Base-by-base conservation (phyloP, 495 filamentous ascomycete genomes). In the Trypethelium eluteriae region DNA sequence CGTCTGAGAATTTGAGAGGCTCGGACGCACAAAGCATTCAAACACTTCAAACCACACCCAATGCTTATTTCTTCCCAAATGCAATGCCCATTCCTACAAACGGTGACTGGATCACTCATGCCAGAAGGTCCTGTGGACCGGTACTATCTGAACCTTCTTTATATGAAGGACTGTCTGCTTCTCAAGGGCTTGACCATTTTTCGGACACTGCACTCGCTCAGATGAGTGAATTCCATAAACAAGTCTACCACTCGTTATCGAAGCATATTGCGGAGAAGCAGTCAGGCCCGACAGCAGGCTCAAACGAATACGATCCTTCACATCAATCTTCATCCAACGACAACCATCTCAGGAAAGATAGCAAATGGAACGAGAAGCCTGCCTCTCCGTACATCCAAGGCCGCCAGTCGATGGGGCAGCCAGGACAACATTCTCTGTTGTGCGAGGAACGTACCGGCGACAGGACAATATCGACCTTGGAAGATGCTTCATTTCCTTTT, bases 141-240 rank as follows among this genome's bases (percentile, higher is more conserved):
- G 49, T 16, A 2, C 9, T 0, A 46, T 46, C 41, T 16, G 16
- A 18, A 18, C 9, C n/a, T 12, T 53, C 49, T 16, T 5, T 16
- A 11, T 18, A 11, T 11, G 49, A 53, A 0, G 49, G 25, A 1
- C 25, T 18, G 5, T 53, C 25, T 12, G 10, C 49, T 18, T 18
- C 25, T 53, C 49, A 5, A 5, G 10, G 16, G 49, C 49, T 16
- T 5, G 14, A 10, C 3, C 5, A 7, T 7, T 14, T 32, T 1
- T 36, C 53, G 7, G 53, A 59, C 5, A 35, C 6, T 59, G 6
- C 25, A 2, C n/a, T 14, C 0, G 10, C 14, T 7, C 6, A 59
- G 5, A 59, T 59, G 53, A 36, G 25, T 59, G 53, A 59, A n/a
- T 59, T 59, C 53, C 53, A 59, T 14, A 7, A 59, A 32, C 53